phyloP scores from a whole-genome alignment of 1,284 basidiomycete genomes.

The Dichomitus squalens region DNA sequence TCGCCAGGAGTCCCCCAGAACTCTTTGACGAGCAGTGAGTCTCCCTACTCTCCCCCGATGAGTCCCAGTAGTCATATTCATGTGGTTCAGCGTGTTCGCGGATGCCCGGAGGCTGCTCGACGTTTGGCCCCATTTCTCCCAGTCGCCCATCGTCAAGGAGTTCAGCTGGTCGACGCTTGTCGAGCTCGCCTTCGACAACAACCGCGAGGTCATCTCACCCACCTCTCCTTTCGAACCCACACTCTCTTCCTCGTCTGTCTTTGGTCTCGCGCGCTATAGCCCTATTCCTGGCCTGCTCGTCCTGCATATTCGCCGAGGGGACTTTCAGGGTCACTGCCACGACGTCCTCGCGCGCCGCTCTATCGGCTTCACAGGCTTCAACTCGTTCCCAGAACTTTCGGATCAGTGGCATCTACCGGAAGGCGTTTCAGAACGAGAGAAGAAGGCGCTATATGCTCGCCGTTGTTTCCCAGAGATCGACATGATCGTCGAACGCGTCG shows the following conservation, averaged over 20 bases:
- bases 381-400: conserved; percentile 40
- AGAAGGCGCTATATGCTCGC: conserved; percentile 32
- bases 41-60: background rate
- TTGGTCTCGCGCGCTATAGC: conserved; percentile 19
- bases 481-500: conserved; percentile 42
- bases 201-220: conserved; percentile 36
- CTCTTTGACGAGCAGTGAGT: conserved; percentile 23
- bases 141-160: conserved; percentile 38
- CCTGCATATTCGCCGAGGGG: conserved; percentile 62
- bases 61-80: background rate
- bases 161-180: conserved; percentile 46
- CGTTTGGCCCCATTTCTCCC: conserved; percentile 39
- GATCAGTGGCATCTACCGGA: conserved; percentile 39
- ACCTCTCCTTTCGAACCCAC: conserved; percentile 16
- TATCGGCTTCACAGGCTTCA: conserved; percentile 44
- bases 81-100: conserved; percentile 34
- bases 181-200: conserved; percentile 36
- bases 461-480: conserved; percentile 46
- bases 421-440: conserved; percentile 28
- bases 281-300: conserved; percentile 47
- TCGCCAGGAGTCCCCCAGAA: conserved; percentile 13
- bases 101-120: conserved; percentile 34
- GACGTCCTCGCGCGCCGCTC: conserved; percentile 42
- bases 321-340: conserved; percentile 56
- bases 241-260: conserved; percentile 11